Conservation (phyloP, 2,329 filamentous ascomycete species). For the Colletotrichum sp. region DNA sequence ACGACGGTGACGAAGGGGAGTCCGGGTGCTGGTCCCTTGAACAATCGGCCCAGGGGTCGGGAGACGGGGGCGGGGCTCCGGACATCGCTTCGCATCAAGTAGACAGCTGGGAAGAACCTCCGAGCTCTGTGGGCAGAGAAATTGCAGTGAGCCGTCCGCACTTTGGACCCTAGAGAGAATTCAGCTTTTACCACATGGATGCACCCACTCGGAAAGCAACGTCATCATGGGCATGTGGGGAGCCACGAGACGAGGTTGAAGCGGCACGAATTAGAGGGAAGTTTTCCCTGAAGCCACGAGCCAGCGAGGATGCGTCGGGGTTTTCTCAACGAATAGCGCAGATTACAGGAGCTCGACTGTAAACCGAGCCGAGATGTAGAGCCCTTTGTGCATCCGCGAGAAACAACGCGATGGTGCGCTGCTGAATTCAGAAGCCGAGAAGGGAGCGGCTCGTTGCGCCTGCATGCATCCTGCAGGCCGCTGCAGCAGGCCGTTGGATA, state of each 20-base stretch:
- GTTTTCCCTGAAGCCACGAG: background rate
- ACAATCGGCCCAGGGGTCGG: background rate
- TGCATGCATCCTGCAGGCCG: background rate
- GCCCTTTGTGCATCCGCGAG: background rate
- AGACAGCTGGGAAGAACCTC: background rate
- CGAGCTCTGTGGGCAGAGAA: background rate
- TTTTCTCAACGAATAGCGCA: background rate
- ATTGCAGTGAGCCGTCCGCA: background rate
- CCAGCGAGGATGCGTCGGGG: background rate
- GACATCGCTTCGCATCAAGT: conserved; percentile 9
- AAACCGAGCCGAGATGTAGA: background rate
- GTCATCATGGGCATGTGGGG: background rate
- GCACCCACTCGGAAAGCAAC: background rate
- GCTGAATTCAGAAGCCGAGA: background rate
- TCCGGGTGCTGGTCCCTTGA: background rate
- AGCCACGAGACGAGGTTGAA: background rate
- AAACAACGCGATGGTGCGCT: background rate
- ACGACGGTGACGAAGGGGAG: background rate
- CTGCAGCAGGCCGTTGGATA: background rate
- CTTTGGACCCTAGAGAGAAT: background rate
- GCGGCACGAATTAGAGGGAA: background rate
- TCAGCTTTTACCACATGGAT: background rate
- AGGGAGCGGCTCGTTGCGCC: background rate
- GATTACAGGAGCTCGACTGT: background rate
- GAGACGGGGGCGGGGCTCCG: conserved; percentile 4